Evolutionary conservation across 495 filamentous ascomycete genomes (phyloP), one percentile per base, ranked within the genome.

Genomic region (Penicillium cinerascens): DNA sequence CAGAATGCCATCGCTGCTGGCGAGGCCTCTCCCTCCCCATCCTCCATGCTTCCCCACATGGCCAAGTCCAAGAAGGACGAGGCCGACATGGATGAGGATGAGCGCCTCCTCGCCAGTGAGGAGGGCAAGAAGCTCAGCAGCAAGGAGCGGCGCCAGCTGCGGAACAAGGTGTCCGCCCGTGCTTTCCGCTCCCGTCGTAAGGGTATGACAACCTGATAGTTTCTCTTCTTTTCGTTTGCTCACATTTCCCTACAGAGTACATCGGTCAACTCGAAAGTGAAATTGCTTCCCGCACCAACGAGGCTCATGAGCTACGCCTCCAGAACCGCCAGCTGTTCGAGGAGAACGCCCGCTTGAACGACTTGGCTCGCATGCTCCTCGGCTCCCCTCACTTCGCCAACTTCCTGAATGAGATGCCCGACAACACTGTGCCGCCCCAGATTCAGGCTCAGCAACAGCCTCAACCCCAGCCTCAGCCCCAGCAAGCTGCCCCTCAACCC

Each of bases 51-150:
- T 22, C 67, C 71, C 8, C 76, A 82, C 26, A 74, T 83, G 42
- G 70, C 81, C 33, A 83, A 88, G 61, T 64, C 83, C 33, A 86
- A 78, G 73, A 98, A 97, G 78, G 89, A 96, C 37, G 90, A 96
- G 64, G 90, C 93, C 47, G 92, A 97, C 25, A 97, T 98, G 92
- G 93, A 99, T 69, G 91, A 96, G 67, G 93, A 99, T 60, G 93
- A 97, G 78, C 77, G 88, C 52, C 76, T 97, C 3, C 79, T 99
- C 15, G 89, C 89, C 5, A 96, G 91, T 56, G 93, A 97, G 60
- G 92, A 95, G 70, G 93, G 92, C 40, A 99, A 99, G 83, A 96
- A 95, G 72, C 79, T 99, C 36, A 91, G 81, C 69, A 91, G 87
- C 77, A 96, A 96, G 69, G 90, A 97, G 73, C 83, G 93, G 36